These are phyloP conservation scores for Styphnolobium japonicum DNA, from an alignment of 306 rosid species.

Conservation along the genomic window DNA sequence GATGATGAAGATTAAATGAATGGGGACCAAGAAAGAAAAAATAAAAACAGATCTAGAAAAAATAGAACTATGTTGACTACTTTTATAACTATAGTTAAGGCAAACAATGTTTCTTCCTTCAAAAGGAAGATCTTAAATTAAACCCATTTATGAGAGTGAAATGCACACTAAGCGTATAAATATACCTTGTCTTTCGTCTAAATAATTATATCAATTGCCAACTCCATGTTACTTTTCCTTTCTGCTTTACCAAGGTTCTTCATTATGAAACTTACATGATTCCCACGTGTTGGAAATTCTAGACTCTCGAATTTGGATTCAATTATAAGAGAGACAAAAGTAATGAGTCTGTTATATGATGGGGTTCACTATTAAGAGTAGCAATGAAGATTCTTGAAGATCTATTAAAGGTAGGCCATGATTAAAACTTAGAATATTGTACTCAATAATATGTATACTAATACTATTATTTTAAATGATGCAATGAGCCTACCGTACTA, in stretches of 20 bases:
- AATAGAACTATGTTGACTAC: background rate
- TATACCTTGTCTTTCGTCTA: background rate
- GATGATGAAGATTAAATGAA: background rate
- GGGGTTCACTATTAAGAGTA: background rate
- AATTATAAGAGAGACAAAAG: background rate
- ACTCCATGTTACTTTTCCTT: background rate
- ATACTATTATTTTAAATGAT: background rate
- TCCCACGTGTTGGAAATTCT: background rate
- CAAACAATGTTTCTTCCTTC: background rate
- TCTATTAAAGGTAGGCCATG: background rate
- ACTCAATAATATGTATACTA: background rate
- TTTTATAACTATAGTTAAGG: background rate
- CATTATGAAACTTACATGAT: background rate
- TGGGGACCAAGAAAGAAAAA: too few relatives aligned
- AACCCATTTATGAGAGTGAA: background rate
- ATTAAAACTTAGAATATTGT: background rate
- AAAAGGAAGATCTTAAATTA: background rate
- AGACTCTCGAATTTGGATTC: background rate
- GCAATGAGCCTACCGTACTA: conserved; percentile 23
- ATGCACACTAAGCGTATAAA: background rate
- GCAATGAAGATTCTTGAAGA: conserved; percentile 1
- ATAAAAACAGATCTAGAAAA: too few relatives aligned
- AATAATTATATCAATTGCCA: background rate
- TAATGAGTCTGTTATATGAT: background rate
- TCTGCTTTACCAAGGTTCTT: background rate